A percentile compares a stretch with the other conserved stretches of the same genome.
These are phyloP conservation scores for Penicillium expansum DNA, from an alignment of 2,329 filamentous ascomycete genomes.

Conservation along the genomic window DNA sequence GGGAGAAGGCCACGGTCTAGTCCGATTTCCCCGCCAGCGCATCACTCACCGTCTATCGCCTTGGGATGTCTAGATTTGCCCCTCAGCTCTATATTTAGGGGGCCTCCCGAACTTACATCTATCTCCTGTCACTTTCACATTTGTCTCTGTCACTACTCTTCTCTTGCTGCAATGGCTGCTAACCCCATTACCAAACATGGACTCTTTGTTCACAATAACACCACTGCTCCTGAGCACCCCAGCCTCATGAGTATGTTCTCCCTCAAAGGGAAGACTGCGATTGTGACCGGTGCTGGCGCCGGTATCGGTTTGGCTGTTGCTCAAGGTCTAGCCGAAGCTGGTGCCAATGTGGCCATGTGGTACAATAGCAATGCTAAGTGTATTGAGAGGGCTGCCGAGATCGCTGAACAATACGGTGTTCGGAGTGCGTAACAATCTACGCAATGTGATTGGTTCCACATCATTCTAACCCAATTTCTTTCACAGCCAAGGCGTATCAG, in stretches of 20 bases:
- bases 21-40: constrained; percentile 10
- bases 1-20: not conserved
- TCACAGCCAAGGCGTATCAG: constrained; percentile 49
- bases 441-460: not conserved
- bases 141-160: not conserved
- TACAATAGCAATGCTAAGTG: constrained; percentile 69
- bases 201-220: constrained; percentile 59
- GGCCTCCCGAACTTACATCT: not conserved
- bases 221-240: constrained; percentile 42
- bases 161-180: constrained; percentile 32
- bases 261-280: constrained; percentile 66
- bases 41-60: constrained; percentile 11
- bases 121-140: not conserved
- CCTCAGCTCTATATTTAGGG: constrained; percentile 16
- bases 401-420: constrained; percentile 65
- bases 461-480: constrained; percentile 2
- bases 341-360: constrained; percentile 70
- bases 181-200: constrained; percentile 41
- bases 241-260: constrained; percentile 66
- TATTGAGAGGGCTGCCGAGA: constrained; percentile 58
- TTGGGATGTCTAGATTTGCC: not conserved
- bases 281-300: constrained; percentile 67
- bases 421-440: constrained; percentile 44
- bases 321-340: constrained; percentile 64
- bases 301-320: constrained; percentile 67